phyloP scores from a whole-genome alignment of 257 asterid species.

The Dorcoceras hygrometricum region DNA sequence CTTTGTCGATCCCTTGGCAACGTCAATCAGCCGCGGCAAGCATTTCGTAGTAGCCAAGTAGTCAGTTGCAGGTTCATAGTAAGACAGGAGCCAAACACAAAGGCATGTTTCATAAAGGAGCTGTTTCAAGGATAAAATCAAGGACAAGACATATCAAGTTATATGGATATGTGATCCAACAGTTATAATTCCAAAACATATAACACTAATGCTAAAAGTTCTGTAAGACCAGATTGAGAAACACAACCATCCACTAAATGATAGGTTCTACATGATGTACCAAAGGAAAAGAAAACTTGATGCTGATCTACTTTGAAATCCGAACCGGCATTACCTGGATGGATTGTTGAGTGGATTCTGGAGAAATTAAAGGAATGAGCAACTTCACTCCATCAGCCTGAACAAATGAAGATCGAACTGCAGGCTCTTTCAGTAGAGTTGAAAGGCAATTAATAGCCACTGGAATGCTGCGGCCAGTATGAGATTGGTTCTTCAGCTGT shows the following conservation, averaged over 20 bases:
- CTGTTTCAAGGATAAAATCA: conserved; percentile 45
- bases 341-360: conserved; percentile 94
- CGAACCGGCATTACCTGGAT: conserved; percentile 55
- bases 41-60: conserved; percentile 74
- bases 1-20: conserved; percentile 87
- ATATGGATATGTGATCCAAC: conserved; percentile 6
- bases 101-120: conserved; percentile 89
- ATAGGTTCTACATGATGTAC: conserved; percentile 1
- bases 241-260: conserved; percentile 8
- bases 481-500: conserved; percentile 87
- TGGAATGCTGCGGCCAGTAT: conserved; percentile 76
- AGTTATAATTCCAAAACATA: conserved; percentile 6
- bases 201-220: conserved; percentile 7
- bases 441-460: conserved; percentile 74
- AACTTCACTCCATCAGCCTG: conserved; percentile 87
- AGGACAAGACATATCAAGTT: conserved; percentile 13
- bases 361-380: conserved; percentile 77
- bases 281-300: conserved; percentile 3
- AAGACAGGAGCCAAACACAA: conserved; percentile 87
- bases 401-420: conserved; percentile 78
- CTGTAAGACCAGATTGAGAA: conserved; percentile 20
- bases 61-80: conserved; percentile 85
- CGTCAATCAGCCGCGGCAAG: conserved; percentile 65
- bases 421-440: conserved; percentile 77
- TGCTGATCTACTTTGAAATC: conserved; percentile 4